Percentiles rank a stretch among this genome's conserved stretches.
Conservation (phyloP, 75 land plant species). For the Ceratopteris richardii region DNA sequence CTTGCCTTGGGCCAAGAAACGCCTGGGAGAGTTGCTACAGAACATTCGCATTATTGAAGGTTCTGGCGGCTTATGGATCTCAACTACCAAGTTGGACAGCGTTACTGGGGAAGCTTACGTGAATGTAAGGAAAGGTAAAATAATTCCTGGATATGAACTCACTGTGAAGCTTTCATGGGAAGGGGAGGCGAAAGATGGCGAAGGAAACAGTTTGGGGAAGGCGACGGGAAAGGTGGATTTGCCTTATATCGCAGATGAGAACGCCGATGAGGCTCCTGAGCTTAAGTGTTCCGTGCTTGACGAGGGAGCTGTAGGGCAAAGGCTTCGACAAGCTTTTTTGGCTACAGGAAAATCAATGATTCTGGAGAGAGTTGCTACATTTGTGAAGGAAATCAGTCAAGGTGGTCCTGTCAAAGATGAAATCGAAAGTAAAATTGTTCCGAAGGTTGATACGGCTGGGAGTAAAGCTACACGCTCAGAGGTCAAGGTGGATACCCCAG, state of each 20-base stretch:
- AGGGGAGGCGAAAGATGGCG: conserved; percentile 58
- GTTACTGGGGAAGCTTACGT: conserved; percentile 95
- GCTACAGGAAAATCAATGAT: conserved; percentile 67
- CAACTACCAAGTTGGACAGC: conserved; percentile 51
- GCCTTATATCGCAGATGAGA: conserved; percentile 94
- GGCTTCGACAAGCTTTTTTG: conserved; percentile 63
- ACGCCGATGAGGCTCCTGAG: conserved; percentile 91
- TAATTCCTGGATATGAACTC: conserved; percentile 95
- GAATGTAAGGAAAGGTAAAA: conserved; percentile 89
- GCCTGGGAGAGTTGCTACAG: conserved; percentile 55
- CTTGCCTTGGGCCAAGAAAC: conserved; percentile 58
- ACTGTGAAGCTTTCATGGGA: conserved; percentile 44
- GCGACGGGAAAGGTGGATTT: conserved; percentile 62
- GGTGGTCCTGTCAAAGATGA: conserved; percentile 95
- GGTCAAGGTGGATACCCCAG: background rate
- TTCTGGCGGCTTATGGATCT: conserved; percentile 56
- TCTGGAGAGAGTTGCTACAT: conserved; percentile 43
- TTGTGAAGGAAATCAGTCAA: conserved; percentile 62
- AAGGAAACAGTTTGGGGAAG: conserved; percentile 22
- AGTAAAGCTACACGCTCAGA: background rate
- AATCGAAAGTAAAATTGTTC: conserved; percentile 49
- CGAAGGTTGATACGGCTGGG: conserved; percentile 9
- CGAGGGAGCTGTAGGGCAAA: conserved; percentile 59
- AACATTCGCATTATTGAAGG: conserved; percentile 46
- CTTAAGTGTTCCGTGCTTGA: conserved; percentile 56